Base-by-base conservation (phyloP, 108 stramenopile genomes). In the Poteriospumella lacustris region DNA sequence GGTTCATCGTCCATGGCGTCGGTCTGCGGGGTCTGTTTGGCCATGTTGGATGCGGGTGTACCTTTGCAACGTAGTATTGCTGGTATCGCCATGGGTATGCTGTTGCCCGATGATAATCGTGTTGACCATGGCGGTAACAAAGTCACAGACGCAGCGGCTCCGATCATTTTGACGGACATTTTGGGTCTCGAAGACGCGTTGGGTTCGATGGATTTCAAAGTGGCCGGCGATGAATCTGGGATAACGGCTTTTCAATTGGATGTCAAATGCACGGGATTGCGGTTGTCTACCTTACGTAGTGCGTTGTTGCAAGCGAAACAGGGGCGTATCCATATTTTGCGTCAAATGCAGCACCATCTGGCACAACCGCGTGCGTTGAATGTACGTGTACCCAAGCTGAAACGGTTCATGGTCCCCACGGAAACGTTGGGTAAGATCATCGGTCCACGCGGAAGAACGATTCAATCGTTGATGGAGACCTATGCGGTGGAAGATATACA, bases 191-290 rank as follows among this genome's bases (percentile, higher is more conserved):
- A 94, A 79, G 93, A 92, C 81, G 90, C 87, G 33, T 75, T 91
- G 9, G 91, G 91, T 42, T 89, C 89, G 3, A 94, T 94, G 91
- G 91, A 91, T 29, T 60, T 76, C 36, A 96, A 96, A 84, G 85
- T 94, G 33, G 92, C 91, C 31, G 95, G 95, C 5, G 92, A 93
- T 12, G 38, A 3, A 0, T 42, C 60, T 44, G 89, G 91, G 33
- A 81, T 96, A 43, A 96, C 95, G 9, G 92, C 1, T 41, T 95
- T 96, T 62, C 95, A 96, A 78, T 81, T 96, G 43, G 95, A 96
- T 82, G 92, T 94, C 84, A 96, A 96, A 80, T 91, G 91, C 69
- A 84, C 87, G 44, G 91, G 92, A 90, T 88, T 89, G 39, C 89
- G 91, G 68, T 92, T 82, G 0, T 42, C 92, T 0, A 78, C 87